Evolutionary conservation across 1,284 basidiomycete genomes (phyloP), one percentile per base, ranked within the genome.

Genomic region (Cutaneotrichosporon curvatum): DNA sequence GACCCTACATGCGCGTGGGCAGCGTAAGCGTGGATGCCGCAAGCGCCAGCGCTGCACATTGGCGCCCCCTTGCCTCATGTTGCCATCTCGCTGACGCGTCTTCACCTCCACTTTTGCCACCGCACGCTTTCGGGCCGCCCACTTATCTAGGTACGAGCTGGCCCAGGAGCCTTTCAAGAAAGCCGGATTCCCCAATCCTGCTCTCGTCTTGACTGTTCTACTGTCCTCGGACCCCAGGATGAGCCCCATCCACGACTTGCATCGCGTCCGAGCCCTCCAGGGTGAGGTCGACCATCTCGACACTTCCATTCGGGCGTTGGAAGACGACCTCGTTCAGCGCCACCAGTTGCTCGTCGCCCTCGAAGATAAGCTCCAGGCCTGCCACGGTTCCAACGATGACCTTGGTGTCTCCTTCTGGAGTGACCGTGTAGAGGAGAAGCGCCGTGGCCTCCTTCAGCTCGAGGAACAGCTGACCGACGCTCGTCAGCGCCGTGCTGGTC

Each of bases 181-280:
- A 38, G 40, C 43, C 14, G 46, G 46, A n/a, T 57, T 67, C 32
- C 60, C 60, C 15, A 52, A 59, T 23, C 70, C 69, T 4, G 62
- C 61, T 8, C 52, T 72, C 30, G 60, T 61, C 32, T 67, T 72
- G 53, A 70, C 68, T 40, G 63, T 71, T 19, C 59, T 71, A 16
- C 58, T 68, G 18, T 53, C 63, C 4, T 69, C 68, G 15, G 70
- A 72, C 53, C 55, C 66, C 10, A 56, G 67, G 19, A 62, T 72
- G 38, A 53, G 58, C 36, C 40, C 47, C 14, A 67, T 68, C 16
- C 67, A 63, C 54, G 57, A 58, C 33, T 67, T 58, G 40, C 70
- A 72, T 55, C 62, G 60, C 23, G 62, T 63, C 23, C 50, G 50
- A 37, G 42, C 38, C 30, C 59, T 67, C 30, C 57, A 62, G 33